phyloP scores from a whole-genome alignment of 2,329 filamentous ascomycete genomes.

The Pyrenophora tritici-repentis region DNA sequence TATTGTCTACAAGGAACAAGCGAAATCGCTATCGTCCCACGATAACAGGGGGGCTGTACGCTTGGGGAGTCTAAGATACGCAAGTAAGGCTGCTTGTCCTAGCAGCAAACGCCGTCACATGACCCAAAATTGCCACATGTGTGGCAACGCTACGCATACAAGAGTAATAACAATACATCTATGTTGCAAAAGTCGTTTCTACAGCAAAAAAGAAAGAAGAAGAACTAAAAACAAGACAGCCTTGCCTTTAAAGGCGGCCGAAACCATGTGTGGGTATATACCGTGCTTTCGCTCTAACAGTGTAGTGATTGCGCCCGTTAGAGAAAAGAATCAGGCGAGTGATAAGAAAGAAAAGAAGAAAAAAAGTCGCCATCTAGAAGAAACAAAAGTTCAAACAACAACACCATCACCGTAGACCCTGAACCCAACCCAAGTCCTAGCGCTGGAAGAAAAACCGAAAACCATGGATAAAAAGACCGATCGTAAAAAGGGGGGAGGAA shows the following conservation, averaged over 20 bases:
- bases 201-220: too few species aligned
- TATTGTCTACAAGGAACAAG: too few species aligned
- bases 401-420: neutral
- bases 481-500: neutral
- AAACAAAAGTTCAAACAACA: neutral
- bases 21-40: too few species aligned
- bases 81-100: too few species aligned
- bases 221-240: too few species aligned
- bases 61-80: too few species aligned
- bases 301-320: neutral
- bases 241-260: too few species aligned
- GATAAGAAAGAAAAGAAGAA: neutral
- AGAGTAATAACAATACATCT: conserved; percentile 1
- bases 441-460: neutral
- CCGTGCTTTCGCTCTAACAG: conserved; percentile 5
- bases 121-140: neutral
- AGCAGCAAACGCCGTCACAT: too few species aligned
- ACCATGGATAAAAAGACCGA: neutral
- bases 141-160: conserved; percentile 6
- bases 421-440: neutral
- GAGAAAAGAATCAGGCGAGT: neutral
- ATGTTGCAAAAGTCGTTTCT: too few species aligned
- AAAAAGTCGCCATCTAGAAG: neutral
- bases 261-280: conserved; percentile 10
- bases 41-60: too few species aligned